Conservation (phyloP, 2,329 filamentous ascomycete species). For the Fusarium denticulatum region DNA sequence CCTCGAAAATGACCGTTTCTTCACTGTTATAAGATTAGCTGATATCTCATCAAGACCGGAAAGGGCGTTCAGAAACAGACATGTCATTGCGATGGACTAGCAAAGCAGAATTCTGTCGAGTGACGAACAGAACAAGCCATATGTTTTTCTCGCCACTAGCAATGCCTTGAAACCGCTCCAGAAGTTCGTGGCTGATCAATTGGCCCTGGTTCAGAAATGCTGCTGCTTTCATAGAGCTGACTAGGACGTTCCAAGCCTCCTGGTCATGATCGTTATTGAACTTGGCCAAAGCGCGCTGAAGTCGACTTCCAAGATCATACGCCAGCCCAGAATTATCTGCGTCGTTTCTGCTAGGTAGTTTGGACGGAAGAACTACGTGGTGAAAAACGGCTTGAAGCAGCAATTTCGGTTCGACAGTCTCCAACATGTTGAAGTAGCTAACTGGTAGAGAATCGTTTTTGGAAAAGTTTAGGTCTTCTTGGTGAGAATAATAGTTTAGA, state of each 20-base stretch:
- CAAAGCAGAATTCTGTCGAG: constrained; percentile 47
- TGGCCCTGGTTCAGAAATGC: background rate
- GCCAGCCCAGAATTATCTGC: constrained; percentile 1
- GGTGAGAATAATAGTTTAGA: accelerated
- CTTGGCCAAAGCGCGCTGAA: constrained; percentile 2
- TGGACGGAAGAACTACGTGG: constrained; percentile 39
- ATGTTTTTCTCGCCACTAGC: background rate
- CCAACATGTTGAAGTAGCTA: background rate
- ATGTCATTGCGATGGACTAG: constrained; percentile 35
- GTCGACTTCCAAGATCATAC: constrained; percentile 1
- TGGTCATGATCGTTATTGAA: background rate
- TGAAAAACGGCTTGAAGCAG: constrained; percentile 23
- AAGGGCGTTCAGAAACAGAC: constrained; percentile 7
- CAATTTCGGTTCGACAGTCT: too few species aligned
- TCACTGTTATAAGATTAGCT: constrained; percentile 21
- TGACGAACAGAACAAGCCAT: constrained; percentile 33
- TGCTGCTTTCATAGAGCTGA: constrained; percentile 2
- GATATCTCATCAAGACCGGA: accelerated
- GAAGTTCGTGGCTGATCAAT: background rate
- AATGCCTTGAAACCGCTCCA: background rate
- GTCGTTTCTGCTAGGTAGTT: constrained; percentile 22
- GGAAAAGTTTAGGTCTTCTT: accelerated
- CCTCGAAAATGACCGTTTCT: constrained; percentile 56
- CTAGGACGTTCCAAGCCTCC: background rate
- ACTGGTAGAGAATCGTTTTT: accelerated